phyloP scores from a whole-genome alignment of 768 basidiomycete genomes.

The Gloeopeniophorella convolvens region DNA sequence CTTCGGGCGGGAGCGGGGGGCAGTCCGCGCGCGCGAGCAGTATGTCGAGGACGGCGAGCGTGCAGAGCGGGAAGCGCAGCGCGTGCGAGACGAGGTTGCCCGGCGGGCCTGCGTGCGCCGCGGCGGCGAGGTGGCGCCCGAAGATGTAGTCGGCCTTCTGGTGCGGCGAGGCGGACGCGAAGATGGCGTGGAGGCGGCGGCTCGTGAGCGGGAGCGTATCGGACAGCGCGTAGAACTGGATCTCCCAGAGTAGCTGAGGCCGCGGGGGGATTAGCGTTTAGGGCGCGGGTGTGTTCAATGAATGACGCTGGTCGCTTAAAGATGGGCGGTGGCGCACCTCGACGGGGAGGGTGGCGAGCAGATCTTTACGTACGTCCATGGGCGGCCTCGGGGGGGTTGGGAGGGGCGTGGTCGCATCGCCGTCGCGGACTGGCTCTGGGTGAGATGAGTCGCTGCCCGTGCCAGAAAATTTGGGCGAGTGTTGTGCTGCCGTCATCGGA shows the following conservation, averaged over 20 bases:
- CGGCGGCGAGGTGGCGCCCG: slow-evolving; percentile 25
- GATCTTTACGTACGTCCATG: not conserved
- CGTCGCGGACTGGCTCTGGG: no score
- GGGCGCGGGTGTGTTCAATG: no score
- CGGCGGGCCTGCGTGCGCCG: not conserved
- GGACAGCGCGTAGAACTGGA: slow-evolving; percentile 68
- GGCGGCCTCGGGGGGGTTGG: no score
- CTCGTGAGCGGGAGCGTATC: slow-evolving; percentile 55
- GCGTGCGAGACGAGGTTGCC: slow-evolving; percentile 34
- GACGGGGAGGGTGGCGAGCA: slow-evolving; percentile 8
- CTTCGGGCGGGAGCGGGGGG: not conserved
- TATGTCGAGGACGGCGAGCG: slow-evolving; percentile 36
- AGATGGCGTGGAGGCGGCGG: slow-evolving; percentile 45
- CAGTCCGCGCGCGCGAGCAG: slow-evolving; percentile 33
- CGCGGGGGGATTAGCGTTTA: not conserved
- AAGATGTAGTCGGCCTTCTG: slow-evolving; percentile 65
- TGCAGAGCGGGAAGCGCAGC: slow-evolving; percentile 49
- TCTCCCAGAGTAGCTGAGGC: slow-evolving; percentile 65
- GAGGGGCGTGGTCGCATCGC: no score
- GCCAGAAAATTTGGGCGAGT: no score
- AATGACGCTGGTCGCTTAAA: not conserved
- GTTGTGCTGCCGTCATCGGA: no score
- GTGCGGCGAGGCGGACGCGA: slow-evolving; percentile 46
- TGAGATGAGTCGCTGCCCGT: no score
- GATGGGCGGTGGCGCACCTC: not conserved